These are phyloP conservation scores for Panicum virgatum DNA, from an alignment of 202 grass and related monocot species.

Conservation along the genomic window DNA sequence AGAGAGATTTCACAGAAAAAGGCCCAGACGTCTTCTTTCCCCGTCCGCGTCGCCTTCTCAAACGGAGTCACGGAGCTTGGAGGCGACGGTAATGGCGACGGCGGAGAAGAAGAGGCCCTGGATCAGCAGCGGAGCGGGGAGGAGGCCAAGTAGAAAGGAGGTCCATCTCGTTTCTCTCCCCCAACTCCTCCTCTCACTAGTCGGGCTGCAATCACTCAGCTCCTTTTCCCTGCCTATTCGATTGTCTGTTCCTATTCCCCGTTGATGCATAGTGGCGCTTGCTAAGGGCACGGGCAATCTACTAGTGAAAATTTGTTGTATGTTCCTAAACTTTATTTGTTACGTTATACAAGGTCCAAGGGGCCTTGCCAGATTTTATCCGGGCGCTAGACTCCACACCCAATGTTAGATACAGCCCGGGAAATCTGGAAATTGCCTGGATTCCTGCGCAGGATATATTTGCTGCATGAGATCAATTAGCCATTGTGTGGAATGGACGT, in stretches of 20 bases:
- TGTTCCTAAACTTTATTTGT: neutral
- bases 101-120: conserved; percentile 23
- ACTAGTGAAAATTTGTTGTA: neutral
- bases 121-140: conserved; percentile 11
- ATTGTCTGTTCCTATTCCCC: neutral
- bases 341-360: neutral
- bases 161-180: neutral
- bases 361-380: neutral
- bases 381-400: neutral
- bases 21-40: neutral
- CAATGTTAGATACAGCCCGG: neutral
- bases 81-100: conserved; percentile 1
- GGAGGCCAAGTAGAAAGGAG: conserved; percentile 37
- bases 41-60: neutral
- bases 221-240: neutral
- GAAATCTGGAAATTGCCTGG: neutral
- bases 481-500: neutral
- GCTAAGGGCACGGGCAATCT: neutral
- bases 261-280: neutral
- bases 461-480: neutral
- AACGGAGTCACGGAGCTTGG: neutral
- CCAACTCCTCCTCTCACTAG: too few species aligned
- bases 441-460: neutral
- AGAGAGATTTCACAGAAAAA: too few species aligned
- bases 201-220: neutral